Evolutionary conservation across 345 rosid species (phyloP).

Genomic region (Eucalyptus guilfoylei): DNA sequence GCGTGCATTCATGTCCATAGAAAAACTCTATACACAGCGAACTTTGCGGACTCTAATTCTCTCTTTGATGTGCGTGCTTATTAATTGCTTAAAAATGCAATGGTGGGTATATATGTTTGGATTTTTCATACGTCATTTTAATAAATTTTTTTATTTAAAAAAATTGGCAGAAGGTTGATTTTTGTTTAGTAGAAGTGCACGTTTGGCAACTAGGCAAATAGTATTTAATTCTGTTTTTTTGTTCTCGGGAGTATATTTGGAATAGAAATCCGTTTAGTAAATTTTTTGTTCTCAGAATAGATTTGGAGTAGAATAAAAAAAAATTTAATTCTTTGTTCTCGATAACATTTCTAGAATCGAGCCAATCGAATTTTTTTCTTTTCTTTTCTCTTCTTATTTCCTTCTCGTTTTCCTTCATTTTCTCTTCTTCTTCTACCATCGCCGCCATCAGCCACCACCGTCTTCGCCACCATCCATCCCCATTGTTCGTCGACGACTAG

Average conservation of each 20-base stretch:
- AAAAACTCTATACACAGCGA: background rate
- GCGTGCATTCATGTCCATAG: background rate
- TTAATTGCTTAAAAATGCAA: background rate
- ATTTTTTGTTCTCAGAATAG: too few species aligned
- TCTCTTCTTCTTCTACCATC: too few species aligned
- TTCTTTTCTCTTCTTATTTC: too few species aligned
- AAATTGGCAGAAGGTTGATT: background rate
- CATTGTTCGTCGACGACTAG: rapidly evolving
- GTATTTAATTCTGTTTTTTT: rapidly evolving
- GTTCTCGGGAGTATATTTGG: rapidly evolving
- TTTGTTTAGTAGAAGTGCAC: background rate
- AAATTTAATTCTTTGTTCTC: rapidly evolving
- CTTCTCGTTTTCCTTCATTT: too few species aligned
- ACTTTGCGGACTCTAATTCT: background rate
- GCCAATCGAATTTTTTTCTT: too few species aligned
- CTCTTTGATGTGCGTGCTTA: background rate
- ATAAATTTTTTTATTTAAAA: background rate
- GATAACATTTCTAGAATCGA: too few species aligned
- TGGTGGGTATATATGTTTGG: background rate
- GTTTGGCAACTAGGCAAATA: too few species aligned
- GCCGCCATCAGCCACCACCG: too few species aligned
- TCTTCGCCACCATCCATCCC: too few species aligned
- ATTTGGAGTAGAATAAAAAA: too few species aligned
- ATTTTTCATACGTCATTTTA: background rate
- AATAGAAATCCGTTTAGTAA: too few species aligned